Conservation (phyloP, 768 basidiomycete genomes). For the Lepiota brunneoincarnata region DNA sequence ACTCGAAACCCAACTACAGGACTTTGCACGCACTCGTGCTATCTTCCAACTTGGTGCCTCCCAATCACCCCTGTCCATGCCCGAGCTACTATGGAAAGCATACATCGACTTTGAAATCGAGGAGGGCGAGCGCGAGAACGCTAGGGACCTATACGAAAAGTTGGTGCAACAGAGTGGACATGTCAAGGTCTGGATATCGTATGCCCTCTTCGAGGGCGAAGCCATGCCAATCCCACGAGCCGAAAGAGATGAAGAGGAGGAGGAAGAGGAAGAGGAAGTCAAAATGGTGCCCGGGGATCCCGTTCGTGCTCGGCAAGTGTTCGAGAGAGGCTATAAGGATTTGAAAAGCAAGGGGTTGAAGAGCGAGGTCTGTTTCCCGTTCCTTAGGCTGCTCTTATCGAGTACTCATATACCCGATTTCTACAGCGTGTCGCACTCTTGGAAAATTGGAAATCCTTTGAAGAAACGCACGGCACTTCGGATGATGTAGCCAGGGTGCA, state of each 20-base stretch:
- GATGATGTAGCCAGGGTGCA: conserved; percentile 81
- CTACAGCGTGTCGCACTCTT: conserved; percentile 84
- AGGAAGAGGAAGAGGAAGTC: conserved; percentile 63
- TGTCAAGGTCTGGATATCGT: conserved; percentile 97
- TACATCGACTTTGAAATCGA: conserved; percentile 97
- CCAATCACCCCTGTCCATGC: conserved; percentile 88
- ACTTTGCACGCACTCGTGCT: conserved; percentile 84
- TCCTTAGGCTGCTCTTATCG: conserved; percentile 1
- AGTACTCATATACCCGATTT: background rate
- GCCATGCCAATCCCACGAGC: conserved; percentile 63
- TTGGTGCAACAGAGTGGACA: conserved; percentile 84
- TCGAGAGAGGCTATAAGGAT: conserved; percentile 85
- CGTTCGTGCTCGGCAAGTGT: conserved; percentile 69
- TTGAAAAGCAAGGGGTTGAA: conserved; percentile 80
- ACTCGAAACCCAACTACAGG: conserved; percentile 83
- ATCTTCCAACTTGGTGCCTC: conserved; percentile 91
- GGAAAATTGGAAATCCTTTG: conserved; percentile 95
- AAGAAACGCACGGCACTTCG: conserved; percentile 72
- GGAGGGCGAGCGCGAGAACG: conserved; percentile 86
- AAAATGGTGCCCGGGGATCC: conserved; percentile 73
- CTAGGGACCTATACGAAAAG: conserved; percentile 86
- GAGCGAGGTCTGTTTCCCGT: conserved; percentile 61
- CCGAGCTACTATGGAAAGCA: conserved; percentile 91
- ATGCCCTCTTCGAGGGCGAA: conserved; percentile 88
- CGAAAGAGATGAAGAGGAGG: conserved; percentile 70